Percentiles rank a stretch among this genome's conserved stretches.
Conservation (phyloP, 495 filamentous ascomycete species). For the Staphylotrichum longicolle region DNA sequence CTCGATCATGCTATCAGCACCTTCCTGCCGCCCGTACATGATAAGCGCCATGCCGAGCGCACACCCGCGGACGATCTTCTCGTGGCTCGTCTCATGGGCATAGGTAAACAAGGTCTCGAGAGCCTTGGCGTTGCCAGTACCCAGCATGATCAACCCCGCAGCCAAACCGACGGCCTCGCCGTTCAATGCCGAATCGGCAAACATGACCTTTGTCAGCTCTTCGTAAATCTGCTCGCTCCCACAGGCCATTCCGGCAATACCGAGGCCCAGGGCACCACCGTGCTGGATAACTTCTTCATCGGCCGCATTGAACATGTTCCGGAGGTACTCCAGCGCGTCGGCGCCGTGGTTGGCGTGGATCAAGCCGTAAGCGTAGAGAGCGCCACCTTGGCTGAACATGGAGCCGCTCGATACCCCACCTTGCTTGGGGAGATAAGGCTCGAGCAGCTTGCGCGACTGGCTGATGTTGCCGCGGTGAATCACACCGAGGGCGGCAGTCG, state of each 20-base stretch:
- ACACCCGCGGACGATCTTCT: conserved; percentile 95
- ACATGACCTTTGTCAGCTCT: conserved; percentile 81
- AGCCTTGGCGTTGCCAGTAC: conserved; percentile 86
- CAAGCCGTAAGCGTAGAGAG: conserved; percentile 89
- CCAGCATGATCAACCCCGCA: conserved; percentile 97
- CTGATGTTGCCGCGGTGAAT: conserved; percentile 93
- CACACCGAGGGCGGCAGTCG: conserved; percentile 92
- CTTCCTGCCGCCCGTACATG: conserved; percentile 95
- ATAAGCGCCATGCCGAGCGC: conserved; percentile 97
- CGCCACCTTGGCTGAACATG: conserved; percentile 92
- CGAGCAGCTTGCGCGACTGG: conserved; percentile 87
- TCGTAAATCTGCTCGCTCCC: conserved; percentile 89
- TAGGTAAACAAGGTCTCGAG: conserved; percentile 96
- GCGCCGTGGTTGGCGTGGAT: conserved; percentile 98
- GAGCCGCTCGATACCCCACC: conserved; percentile 68
- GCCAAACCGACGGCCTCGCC: conserved; percentile 94
- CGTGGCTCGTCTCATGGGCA: conserved; percentile 95
- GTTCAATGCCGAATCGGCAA: conserved; percentile 89
- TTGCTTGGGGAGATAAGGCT: conserved; percentile 87
- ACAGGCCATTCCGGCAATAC: conserved; percentile 96
- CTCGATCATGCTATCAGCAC: conserved; percentile 89
- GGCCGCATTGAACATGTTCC: conserved; percentile 78
- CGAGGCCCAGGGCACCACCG: conserved; percentile 90
- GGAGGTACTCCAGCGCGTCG: conserved; percentile 84
- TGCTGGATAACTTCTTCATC: conserved; percentile 96